Evolutionary conservation across 2,329 filamentous ascomycete species (phyloP).

Genomic region (Dactylellina leptospora): DNA sequence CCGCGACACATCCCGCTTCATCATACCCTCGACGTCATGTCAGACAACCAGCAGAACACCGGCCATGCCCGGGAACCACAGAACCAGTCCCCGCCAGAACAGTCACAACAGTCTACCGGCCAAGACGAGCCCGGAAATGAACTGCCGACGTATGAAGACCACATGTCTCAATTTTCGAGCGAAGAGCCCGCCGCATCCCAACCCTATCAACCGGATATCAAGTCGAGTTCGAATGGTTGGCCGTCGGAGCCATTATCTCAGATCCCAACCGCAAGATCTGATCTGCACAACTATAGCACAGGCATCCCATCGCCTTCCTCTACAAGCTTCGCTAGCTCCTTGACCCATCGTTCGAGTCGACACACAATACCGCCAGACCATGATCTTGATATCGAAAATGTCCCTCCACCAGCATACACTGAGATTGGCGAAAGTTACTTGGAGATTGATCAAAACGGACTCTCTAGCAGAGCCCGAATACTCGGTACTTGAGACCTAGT

Average conservation of each 20-base stretch:
- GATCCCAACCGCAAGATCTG: slow-evolving; percentile 40
- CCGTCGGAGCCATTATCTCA: slow-evolving; percentile 49
- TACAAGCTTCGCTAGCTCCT: slow-evolving; percentile 9
- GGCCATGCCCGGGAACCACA: slow-evolving; percentile 17
- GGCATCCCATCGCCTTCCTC: slow-evolving; percentile 24
- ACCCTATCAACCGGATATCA: slow-evolving; percentile 24
- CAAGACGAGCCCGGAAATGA: slow-evolving; percentile 13
- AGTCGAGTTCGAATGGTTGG: slow-evolving; percentile 35
- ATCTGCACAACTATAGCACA: slow-evolving; percentile 40
- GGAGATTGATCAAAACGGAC: slow-evolving; percentile 59
- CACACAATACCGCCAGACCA: slow-evolving; percentile 1
- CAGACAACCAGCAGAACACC: slow-evolving; percentile 29
- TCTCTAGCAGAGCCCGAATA: slow-evolving; percentile 61
- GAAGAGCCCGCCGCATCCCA: slow-evolving; percentile 4
- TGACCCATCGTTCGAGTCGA: slow-evolving; percentile 14
- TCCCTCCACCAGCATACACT: slow-evolving; percentile 61
- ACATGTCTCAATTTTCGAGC: slow-evolving; percentile 13
- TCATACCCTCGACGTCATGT: slow-evolving; percentile 14
- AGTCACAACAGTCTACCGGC: neutral
- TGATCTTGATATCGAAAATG: slow-evolving; percentile 55
- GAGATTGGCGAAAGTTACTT: slow-evolving; percentile 59
- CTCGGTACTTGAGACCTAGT: slow-evolving; percentile 56
- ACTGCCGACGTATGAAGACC: slow-evolving; percentile 30
- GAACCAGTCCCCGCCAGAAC: slow-evolving; percentile 2
- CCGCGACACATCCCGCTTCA: too few species aligned